Evolutionary conservation across 2,329 filamentous ascomycete genomes (phyloP).

Genomic region (Fusarium concolor): DNA sequence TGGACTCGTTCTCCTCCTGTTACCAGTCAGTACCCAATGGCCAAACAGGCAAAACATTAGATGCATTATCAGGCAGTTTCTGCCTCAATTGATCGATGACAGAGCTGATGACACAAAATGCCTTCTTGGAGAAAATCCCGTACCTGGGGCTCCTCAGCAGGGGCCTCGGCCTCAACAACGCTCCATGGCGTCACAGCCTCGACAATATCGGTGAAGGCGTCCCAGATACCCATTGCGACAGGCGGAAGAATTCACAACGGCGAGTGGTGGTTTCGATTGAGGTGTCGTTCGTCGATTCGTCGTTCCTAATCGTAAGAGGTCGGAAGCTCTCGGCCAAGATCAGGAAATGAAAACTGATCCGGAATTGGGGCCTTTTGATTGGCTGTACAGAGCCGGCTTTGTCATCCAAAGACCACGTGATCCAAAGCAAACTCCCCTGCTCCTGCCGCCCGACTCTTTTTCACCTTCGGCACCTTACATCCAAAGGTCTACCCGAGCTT

Average conservation of each 20-base stretch:
- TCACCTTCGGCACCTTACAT: no score
- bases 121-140: constrained; percentile 41
- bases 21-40: constrained; percentile 30
- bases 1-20: constrained; percentile 60
- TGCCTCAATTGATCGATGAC: constrained; percentile 30
- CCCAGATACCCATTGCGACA: constrained; percentile 74
- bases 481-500: background rate
- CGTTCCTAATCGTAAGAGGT: constrained; percentile 53
- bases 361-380: constrained; percentile 64
- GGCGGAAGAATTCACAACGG: constrained; percentile 54
- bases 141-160: constrained; percentile 73
- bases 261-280: constrained; percentile 55
- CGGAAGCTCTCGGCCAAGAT: constrained; percentile 57
- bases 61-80: constrained; percentile 4
- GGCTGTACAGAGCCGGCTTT: constrained; percentile 47
- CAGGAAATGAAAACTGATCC: constrained; percentile 58
- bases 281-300: constrained; percentile 50
- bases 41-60: background rate
- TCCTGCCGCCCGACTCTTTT: no score
- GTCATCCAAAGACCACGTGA: constrained; percentile 13
- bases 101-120: constrained; percentile 32
- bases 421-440: no score
- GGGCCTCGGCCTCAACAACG: constrained; percentile 73
- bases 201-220: constrained; percentile 71
- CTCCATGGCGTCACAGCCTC: constrained; percentile 74